These are phyloP conservation scores for Turnera subulata DNA, from an alignment of 345 rosid species.

Conservation along the genomic window DNA sequence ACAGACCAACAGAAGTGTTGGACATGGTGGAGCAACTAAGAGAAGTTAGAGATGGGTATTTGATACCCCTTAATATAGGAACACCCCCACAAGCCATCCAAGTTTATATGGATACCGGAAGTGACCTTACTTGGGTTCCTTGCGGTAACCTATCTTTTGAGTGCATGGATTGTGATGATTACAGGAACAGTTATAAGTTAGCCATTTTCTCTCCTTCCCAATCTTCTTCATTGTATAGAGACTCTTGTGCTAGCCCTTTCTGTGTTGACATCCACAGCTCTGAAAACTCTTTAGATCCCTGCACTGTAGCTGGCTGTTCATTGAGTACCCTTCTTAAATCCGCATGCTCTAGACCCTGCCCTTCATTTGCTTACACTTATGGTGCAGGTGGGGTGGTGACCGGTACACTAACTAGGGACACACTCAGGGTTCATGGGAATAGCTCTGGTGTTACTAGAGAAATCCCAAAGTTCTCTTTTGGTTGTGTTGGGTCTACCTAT, in stretches of 20 bases:
- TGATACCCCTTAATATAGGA: conserved; percentile 62
- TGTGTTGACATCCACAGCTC: conserved; percentile 69
- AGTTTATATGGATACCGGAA: conserved; percentile 82
- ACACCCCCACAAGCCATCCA: conserved; percentile 76
- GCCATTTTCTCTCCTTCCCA: conserved; percentile 54
- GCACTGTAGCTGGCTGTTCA: conserved; percentile 67
- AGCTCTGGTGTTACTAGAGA: conserved; percentile 28
- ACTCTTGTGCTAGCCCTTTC: conserved; percentile 48
- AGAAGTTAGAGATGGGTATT: conserved; percentile 71
- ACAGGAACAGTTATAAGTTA: conserved; percentile 33
- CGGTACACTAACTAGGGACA: conserved; percentile 63
- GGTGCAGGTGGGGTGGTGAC: conserved; percentile 65
- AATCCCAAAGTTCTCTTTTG: conserved; percentile 57
- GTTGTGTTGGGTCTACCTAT: conserved; percentile 65
- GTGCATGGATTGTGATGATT: conserved; percentile 69
- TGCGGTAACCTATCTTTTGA: conserved; percentile 72
- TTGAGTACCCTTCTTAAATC: conserved; percentile 47
- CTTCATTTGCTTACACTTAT: conserved; percentile 81
- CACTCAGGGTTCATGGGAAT: conserved; percentile 46
- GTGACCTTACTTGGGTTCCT: conserved; percentile 92
- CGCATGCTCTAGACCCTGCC: conserved; percentile 66
- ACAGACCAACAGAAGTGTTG: conserved; percentile 25
- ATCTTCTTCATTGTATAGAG: conserved; percentile 57
- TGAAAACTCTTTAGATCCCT: conserved; percentile 66
- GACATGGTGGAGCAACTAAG: conserved; percentile 49